These are phyloP conservation scores for Komagataella phaffii DNA, from an alignment of 805 yeast species.

Conservation along the genomic window DNA sequence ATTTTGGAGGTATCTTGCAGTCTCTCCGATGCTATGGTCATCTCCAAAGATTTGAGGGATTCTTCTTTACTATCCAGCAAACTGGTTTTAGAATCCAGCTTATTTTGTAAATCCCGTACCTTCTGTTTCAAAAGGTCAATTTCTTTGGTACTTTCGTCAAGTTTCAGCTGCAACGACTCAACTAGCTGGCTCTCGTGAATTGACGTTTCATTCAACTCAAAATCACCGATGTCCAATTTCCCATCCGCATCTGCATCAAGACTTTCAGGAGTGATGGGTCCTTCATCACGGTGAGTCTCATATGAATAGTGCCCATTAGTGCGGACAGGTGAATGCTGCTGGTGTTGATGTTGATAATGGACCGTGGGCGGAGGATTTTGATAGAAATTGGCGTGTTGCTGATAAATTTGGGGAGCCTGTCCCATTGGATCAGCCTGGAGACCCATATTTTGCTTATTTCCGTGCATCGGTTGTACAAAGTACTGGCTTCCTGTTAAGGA, in stretches of 20 bases:
- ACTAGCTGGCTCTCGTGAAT: not conserved
- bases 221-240: not conserved
- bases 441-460: not conserved
- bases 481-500: slow-evolving; percentile 1
- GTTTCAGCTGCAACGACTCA: not conserved
- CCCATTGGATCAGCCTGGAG: not conserved
- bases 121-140: not conserved
- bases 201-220: not conserved
- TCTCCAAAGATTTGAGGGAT: not conserved
- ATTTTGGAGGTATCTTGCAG: not conserved
- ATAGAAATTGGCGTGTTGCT: slow-evolving; percentile 4
- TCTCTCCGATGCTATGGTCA: not conserved
- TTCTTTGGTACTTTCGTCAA: not conserved
- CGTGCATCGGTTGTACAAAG: not conserved
- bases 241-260: not conserved
- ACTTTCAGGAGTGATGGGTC: slow-evolving; percentile 11
- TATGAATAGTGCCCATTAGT: not conserved
- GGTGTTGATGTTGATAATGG: not conserved
- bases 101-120: not conserved
- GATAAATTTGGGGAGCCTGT: slow-evolving; percentile 2
- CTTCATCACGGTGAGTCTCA: slow-evolving; percentile 1
- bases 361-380: slow-evolving; percentile 1
- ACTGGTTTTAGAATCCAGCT: not conserved
- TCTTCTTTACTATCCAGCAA: not conserved
- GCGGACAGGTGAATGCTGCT: not conserved